A percentile compares a stretch with the other conserved stretches of the same genome.
These are phyloP conservation scores for Tulasnella calospora DNA, from an alignment of 768 basidiomycete species.

Conservation along the genomic window DNA sequence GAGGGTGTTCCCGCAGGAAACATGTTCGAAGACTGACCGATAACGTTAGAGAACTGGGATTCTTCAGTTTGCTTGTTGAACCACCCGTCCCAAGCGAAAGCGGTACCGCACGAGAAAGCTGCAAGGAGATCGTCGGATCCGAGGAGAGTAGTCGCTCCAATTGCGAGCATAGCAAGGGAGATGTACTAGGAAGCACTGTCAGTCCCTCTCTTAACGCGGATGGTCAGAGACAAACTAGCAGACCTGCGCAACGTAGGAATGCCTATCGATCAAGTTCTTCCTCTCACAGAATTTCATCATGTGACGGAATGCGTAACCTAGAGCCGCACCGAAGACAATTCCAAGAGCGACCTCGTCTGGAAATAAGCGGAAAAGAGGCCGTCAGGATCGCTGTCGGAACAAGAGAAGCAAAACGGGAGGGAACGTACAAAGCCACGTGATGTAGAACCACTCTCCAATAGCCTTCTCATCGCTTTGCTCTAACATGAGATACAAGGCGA, in stretches of 20 bases:
- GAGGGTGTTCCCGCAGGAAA: too few relatives aligned
- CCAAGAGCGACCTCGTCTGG: constrained; percentile 77
- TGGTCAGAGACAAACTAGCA: constrained; percentile 33
- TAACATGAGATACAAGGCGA: constrained; percentile 81
- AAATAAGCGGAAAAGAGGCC: not conserved
- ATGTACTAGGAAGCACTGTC: constrained; percentile 44
- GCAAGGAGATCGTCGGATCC: constrained; percentile 93
- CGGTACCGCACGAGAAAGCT: constrained; percentile 89
- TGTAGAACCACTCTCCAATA: constrained; percentile 79
- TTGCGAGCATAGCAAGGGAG: constrained; percentile 74
- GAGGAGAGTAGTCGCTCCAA: constrained; percentile 76
- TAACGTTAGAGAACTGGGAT: constrained; percentile 90
- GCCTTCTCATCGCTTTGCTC: constrained; percentile 58
- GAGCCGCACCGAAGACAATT: constrained; percentile 61
- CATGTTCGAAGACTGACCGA: constrained; percentile 41
- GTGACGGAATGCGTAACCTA: constrained; percentile 78
- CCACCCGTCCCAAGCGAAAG: constrained; percentile 96
- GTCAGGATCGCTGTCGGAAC: constrained; percentile 10
- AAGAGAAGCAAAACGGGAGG: constrained; percentile 7
- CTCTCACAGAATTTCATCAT: constrained; percentile 91
- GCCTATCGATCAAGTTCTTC: constrained; percentile 82
- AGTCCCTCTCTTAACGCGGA: too few relatives aligned
- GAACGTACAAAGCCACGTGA: constrained; percentile 77
- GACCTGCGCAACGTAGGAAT: constrained; percentile 85
- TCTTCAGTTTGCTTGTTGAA: constrained; percentile 93